phyloP scores from a whole-genome alignment of 345 rosid species.

The Garcia nutans region DNA sequence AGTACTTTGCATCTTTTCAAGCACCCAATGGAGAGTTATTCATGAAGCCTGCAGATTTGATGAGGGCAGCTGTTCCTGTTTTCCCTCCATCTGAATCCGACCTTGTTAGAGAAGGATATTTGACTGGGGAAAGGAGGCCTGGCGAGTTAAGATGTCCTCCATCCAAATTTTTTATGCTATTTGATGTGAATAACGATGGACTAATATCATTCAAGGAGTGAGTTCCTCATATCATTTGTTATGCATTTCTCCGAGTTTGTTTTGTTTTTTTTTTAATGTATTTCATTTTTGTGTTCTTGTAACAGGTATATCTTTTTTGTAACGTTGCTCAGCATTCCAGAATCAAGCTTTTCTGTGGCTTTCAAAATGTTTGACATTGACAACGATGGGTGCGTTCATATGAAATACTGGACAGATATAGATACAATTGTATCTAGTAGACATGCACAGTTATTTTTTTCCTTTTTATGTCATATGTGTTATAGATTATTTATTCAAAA shows the following conservation, averaged over 20 bases:
- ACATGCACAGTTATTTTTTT: neutral
- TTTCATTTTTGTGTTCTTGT: constrained; percentile 14
- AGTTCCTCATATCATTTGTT: constrained; percentile 24
- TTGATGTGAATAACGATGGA: constrained; percentile 79
- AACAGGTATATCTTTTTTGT: constrained; percentile 91
- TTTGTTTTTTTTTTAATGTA: constrained; percentile 4
- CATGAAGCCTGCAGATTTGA: constrained; percentile 84
- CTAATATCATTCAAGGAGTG: constrained; percentile 91
- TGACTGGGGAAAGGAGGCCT: constrained; percentile 84
- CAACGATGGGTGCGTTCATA: constrained; percentile 65
- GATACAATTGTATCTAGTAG: neutral
- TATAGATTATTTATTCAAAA: neutral
- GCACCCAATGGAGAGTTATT: constrained; percentile 61
- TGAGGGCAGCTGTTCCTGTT: constrained; percentile 91
- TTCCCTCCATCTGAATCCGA: constrained; percentile 94
- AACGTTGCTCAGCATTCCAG: constrained; percentile 86
- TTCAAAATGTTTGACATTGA: constrained; percentile 91
- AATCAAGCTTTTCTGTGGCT: constrained; percentile 74
- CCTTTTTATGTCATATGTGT: neutral
- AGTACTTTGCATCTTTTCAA: constrained; percentile 72
- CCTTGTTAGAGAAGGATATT: constrained; percentile 80
- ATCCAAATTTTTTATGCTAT: constrained; percentile 85
- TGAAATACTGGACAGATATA: constrained; percentile 5
- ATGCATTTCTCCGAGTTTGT: neutral
- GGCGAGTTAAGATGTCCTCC: constrained; percentile 77